Conservation (phyloP, 345 rosid species). For the Eucalyptus cloeziana region DNA sequence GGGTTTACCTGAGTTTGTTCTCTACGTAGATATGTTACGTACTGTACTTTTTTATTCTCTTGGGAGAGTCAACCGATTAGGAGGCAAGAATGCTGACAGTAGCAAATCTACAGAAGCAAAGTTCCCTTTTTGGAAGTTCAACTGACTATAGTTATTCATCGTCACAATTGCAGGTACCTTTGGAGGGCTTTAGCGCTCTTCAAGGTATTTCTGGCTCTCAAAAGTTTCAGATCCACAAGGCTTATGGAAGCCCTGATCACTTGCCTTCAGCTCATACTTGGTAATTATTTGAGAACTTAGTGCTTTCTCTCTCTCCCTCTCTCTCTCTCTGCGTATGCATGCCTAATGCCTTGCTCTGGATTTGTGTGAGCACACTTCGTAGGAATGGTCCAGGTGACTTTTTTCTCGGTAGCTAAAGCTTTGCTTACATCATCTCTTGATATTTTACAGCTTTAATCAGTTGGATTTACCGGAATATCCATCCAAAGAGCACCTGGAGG, state of each 20-base stretch:
- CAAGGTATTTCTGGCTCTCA: conserved; percentile 96
- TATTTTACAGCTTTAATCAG: conserved; percentile 78
- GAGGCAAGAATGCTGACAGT: not conserved
- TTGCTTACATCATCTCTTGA: not conserved
- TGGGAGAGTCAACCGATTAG: not conserved
- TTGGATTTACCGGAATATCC: conserved; percentile 96
- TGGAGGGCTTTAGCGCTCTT: conserved; percentile 94
- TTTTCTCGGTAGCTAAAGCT: not conserved
- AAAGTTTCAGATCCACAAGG: conserved; percentile 97
- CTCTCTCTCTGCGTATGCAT: not conserved
- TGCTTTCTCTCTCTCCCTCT: not conserved
- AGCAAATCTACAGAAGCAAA: not conserved
- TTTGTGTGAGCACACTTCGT: not conserved
- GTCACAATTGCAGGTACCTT: conserved; percentile 51
- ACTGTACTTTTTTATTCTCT: not conserved
- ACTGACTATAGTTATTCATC: not conserved
- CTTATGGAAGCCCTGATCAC: conserved; percentile 86
- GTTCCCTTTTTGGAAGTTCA: not conserved
- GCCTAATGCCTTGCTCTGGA: not conserved
- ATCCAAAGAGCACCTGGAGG: conserved; percentile 76
- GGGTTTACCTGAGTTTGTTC: not conserved
- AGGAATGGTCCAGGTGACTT: not conserved
- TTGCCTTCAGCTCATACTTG: conserved; percentile 98
- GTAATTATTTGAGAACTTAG: conserved; percentile 7
- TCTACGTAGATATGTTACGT: not conserved